Evolutionary conservation across 768 basidiomycete genomes (phyloP).

Genomic region (Naganishia vaughanmartiniae): DNA sequence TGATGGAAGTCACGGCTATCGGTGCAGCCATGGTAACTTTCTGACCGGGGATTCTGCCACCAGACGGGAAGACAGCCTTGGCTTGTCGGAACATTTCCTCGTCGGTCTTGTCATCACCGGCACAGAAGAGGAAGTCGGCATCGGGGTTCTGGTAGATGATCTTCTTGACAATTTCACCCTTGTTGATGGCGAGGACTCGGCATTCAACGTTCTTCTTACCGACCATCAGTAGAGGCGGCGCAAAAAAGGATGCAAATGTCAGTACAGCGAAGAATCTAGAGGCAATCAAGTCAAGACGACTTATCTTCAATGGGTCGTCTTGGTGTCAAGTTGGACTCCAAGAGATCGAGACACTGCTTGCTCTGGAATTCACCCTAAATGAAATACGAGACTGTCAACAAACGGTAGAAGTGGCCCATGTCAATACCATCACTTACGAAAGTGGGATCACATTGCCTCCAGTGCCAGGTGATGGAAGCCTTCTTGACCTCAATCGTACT

Average conservation of each 20-base stretch:
- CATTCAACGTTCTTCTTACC: conserved; percentile 99
- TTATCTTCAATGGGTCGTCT: conserved; percentile 90
- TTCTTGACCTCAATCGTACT: conserved; percentile 95
- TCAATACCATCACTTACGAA: conserved; percentile 55
- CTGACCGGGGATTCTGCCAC: conserved; percentile 44
- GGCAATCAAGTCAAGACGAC: conserved; percentile 34
- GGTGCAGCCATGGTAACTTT: conserved; percentile 55
- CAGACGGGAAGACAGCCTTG: conserved; percentile 59
- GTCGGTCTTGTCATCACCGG: conserved; percentile 98
- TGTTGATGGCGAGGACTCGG: conserved; percentile 90
- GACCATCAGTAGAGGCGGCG: conserved; percentile 70
- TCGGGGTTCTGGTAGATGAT: conserved; percentile 90
- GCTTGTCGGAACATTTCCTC: conserved; percentile 99
- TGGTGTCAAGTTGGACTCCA: conserved; percentile 89
- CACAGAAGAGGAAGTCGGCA: conserved; percentile 93
- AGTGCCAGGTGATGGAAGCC: conserved; percentile 97
- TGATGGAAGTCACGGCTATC: conserved; percentile 57
- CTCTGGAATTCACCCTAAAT: conserved; percentile 68
- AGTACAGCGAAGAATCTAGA: not conserved
- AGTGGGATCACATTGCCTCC: conserved; percentile 85
- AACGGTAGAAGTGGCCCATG: conserved; percentile 47
- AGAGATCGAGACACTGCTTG: conserved; percentile 89
- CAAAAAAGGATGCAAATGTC: not conserved
- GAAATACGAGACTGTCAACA: not conserved
- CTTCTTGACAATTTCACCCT: conserved; percentile 97